Evolutionary conservation across 2,329 filamentous ascomycete species (phyloP).

Genomic region (Xylariales sp.): DNA sequence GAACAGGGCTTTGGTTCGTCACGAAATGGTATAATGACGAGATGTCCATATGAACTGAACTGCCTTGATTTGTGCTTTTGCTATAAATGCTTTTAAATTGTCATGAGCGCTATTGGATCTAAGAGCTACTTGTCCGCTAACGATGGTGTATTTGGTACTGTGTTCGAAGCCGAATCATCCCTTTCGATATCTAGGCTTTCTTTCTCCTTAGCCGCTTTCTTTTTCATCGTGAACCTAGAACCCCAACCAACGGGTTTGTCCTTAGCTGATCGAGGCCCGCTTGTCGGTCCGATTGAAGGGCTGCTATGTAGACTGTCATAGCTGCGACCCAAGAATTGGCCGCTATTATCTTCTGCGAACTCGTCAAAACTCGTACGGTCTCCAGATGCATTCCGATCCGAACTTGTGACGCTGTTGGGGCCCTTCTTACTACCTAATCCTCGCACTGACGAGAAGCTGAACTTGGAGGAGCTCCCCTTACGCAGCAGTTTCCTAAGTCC

Average conservation of each 20-base stretch:
- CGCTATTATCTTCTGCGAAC: slow-evolving; percentile 57
- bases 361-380: slow-evolving; percentile 71
- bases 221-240: slow-evolving; percentile 67
- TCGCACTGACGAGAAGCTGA: slow-evolving; percentile 66
- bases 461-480: slow-evolving; percentile 74
- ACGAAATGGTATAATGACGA: too few relatives aligned
- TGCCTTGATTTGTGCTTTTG: neutral
- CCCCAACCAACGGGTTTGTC: slow-evolving; percentile 63
- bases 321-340: slow-evolving; percentile 58
- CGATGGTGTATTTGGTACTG: slow-evolving; percentile 35
- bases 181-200: slow-evolving; percentile 66
- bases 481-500: slow-evolving; percentile 71
- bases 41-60: neutral
- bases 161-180: slow-evolving; percentile 46
- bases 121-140: slow-evolving; percentile 40
- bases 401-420: slow-evolving; percentile 66
- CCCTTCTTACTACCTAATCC: slow-evolving; percentile 68
- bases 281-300: slow-evolving; percentile 65
- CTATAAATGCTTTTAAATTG: slow-evolving; percentile 6
- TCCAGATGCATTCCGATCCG: slow-evolving; percentile 66
- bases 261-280: slow-evolving; percentile 54
- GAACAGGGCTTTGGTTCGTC: neutral
- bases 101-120: slow-evolving; percentile 12
- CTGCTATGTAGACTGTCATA: slow-evolving; percentile 68
- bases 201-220: slow-evolving; percentile 66